Conservation (phyloP, 2,329 filamentous ascomycete genomes). For the Geosmithia putterillii region DNA sequence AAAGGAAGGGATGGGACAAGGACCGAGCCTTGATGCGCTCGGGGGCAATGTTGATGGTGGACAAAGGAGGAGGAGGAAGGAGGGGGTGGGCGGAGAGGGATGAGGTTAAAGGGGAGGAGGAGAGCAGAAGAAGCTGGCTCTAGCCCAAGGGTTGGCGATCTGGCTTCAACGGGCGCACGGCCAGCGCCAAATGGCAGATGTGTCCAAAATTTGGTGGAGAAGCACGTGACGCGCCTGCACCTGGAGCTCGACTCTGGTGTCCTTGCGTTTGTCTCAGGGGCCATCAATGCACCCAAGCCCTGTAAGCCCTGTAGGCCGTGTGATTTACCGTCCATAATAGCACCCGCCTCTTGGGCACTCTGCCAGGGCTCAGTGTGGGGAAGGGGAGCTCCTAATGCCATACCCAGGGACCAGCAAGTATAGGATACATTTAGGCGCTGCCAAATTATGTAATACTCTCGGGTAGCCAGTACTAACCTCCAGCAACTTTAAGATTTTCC, state of each 20-base stretch:
- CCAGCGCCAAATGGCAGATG: slow-evolving; percentile 25
- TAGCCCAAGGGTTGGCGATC: slow-evolving; percentile 20
- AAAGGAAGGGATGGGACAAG: slow-evolving; percentile 13
- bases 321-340: too few species aligned
- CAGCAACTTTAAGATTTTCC: too few species aligned
- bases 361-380: too few species aligned
- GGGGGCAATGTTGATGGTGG: slow-evolving; percentile 9
- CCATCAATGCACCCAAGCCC: too few species aligned
- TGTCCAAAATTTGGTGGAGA: slow-evolving; percentile 27
- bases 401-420: too few species aligned
- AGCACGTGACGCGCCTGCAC: slow-evolving; percentile 4
- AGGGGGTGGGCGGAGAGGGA: slow-evolving; percentile 6
- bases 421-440: too few species aligned
- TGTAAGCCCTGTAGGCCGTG: too few species aligned
- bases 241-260: not conserved
- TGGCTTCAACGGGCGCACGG: slow-evolving; percentile 23
- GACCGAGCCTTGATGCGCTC: slow-evolving; percentile 25
- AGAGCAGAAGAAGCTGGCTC: slow-evolving; percentile 6
- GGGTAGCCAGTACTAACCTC: too few species aligned
- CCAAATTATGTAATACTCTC: too few species aligned
- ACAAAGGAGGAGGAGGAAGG: slow-evolving; percentile 15
- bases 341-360: too few species aligned
- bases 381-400: too few species aligned
- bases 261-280: too few species aligned
- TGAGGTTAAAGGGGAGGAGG: slow-evolving; percentile 20